These are phyloP conservation scores for Tolypocladium ophioglossoides DNA, from an alignment of 2,329 filamentous ascomycete genomes.

Conservation along the genomic window DNA sequence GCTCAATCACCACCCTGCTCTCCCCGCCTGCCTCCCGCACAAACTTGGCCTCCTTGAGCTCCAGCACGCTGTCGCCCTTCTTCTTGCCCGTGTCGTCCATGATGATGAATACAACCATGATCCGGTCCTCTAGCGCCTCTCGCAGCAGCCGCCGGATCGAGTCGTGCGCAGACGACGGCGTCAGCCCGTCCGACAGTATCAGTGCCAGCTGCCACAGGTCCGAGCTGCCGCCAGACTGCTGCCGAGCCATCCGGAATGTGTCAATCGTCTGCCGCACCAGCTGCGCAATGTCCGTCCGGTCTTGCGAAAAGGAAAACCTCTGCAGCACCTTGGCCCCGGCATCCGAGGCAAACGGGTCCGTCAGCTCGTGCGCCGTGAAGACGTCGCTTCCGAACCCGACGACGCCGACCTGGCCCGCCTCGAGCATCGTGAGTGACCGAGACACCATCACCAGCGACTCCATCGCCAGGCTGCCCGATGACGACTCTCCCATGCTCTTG, in stretches of 20 bases:
- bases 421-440: constrained; percentile 79
- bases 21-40: constrained; percentile 49
- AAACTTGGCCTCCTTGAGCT: constrained; percentile 81
- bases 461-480: constrained; percentile 71
- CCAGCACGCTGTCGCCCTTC: constrained; percentile 61
- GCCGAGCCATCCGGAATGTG: constrained; percentile 68
- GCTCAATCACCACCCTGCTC: constrained; percentile 67
- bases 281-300: constrained; percentile 73
- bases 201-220: constrained; percentile 95
- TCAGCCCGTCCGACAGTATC: constrained; percentile 88
- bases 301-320: constrained; percentile 76
- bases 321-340: constrained; percentile 77
- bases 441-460: constrained; percentile 90
- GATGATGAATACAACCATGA: constrained; percentile 98
- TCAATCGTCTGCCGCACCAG: constrained; percentile 70
- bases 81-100: constrained; percentile 56
- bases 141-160: constrained; percentile 72
- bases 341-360: constrained; percentile 63
- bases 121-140: constrained; percentile 81
- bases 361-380: constrained; percentile 77
- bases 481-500: constrained; percentile 79
- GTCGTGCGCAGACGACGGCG: constrained; percentile 71
- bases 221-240: constrained; percentile 40
- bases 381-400: constrained; percentile 80
- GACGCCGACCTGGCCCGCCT: constrained; percentile 87